Conservation (phyloP, 2,329 filamentous ascomycete species). For the Colletotrichum spinosum region DNA sequence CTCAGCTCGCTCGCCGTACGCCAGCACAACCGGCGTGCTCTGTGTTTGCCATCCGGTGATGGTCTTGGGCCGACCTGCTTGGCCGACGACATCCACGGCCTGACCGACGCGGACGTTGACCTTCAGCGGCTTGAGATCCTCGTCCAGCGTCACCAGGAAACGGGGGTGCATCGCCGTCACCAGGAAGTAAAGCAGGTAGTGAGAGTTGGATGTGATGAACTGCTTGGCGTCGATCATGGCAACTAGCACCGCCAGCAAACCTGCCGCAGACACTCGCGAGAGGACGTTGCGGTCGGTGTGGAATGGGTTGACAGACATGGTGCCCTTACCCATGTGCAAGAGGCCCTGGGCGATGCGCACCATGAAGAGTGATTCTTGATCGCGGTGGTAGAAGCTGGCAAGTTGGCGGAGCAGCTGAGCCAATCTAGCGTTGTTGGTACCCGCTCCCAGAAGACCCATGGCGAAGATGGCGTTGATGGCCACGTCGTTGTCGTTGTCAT, state of each 20-base stretch:
- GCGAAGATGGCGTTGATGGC: conserved; percentile 99
- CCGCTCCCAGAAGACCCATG: conserved; percentile 96
- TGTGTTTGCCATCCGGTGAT: conserved; percentile 99
- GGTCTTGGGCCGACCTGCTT: conserved; percentile 96
- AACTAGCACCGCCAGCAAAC: conserved; percentile 88
- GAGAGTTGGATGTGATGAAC: conserved; percentile 74
- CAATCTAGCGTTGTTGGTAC: conserved; percentile 96
- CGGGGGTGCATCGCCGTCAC: conserved; percentile 97
- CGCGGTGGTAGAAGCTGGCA: conserved; percentile 97
- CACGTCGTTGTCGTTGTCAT: conserved; percentile 98
- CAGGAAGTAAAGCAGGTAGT: conserved; percentile 98
- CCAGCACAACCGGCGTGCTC: conserved; percentile 94
- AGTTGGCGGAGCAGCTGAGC: conserved; percentile 94
- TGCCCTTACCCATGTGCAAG: conserved; percentile 99
- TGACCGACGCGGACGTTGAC: conserved; percentile 98
- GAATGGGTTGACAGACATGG: conserved; percentile 96
- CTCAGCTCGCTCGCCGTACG: conserved; percentile 96
- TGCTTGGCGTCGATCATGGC: conserved; percentile 96
- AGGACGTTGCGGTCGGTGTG: conserved; percentile 97
- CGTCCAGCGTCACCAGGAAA: conserved; percentile 95
- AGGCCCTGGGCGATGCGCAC: conserved; percentile 98
- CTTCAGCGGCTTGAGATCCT: conserved; percentile 91
- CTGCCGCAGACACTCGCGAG: conserved; percentile 89
- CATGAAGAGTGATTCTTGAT: conserved; percentile 98
- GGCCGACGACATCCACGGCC: conserved; percentile 97